These are phyloP conservation scores for Arbutus unedo DNA, from an alignment of 148 eudicot genomes.

Conservation along the genomic window DNA sequence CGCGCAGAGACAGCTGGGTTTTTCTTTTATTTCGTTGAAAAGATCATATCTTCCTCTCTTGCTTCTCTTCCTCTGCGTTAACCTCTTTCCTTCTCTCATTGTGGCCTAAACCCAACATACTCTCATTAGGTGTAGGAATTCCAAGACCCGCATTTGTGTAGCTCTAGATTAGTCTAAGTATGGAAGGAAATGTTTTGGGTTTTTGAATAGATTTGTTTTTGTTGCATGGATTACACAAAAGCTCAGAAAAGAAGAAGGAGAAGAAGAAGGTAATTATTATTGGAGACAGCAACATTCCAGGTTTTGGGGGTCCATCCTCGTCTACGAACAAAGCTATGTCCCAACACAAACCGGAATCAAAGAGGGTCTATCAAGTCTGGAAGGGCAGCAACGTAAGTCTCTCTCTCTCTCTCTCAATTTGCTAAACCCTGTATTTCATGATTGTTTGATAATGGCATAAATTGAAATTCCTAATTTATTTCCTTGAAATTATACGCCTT, in stretches of 20 bases:
- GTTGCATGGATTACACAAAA: not conserved
- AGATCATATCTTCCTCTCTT: too few species aligned
- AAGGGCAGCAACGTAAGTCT: conserved; percentile 69
- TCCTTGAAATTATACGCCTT: not conserved
- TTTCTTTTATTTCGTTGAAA: not conserved
- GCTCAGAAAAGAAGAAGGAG: not conserved
- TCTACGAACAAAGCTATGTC: conserved; percentile 23
- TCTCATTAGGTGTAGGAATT: not conserved
- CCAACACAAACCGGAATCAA: conserved; percentile 23
- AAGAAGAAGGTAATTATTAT: not conserved
- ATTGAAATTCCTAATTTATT: not conserved
- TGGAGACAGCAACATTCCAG: not conserved
- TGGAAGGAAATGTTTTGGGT: not conserved
- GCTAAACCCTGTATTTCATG: not conserved
- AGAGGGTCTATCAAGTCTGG: conserved; percentile 76
- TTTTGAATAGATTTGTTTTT: not conserved
- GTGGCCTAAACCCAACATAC: not conserved
- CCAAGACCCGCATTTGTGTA: not conserved
- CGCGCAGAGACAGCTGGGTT: not conserved
- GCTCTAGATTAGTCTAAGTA: not conserved
- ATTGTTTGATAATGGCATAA: conserved; percentile 20
- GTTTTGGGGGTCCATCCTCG: conserved; percentile 7
- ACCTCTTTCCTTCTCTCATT: not conserved
- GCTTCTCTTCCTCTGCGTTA: not conserved
- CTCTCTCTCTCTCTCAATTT: not conserved